Evolutionary conservation across 768 basidiomycete genomes (phyloP), one percentile per base, ranked within the genome.

Genomic region (Pholiota microspora): DNA sequence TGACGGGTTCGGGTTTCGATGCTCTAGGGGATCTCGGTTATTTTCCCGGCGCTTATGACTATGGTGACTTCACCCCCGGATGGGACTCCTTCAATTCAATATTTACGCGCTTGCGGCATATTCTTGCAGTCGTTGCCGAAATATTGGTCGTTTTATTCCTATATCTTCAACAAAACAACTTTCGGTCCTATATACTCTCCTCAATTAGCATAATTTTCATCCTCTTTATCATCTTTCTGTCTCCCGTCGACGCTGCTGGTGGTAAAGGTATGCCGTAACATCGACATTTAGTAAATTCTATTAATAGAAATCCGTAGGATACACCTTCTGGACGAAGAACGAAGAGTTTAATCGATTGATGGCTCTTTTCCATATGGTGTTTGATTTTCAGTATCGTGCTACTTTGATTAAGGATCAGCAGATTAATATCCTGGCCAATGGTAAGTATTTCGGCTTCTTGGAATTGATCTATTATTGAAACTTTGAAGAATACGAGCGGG

Each of bases 321-420:
- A 72, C 56, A 62, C 73, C 2, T 76, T 74, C 52, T 75, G 71
- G 69, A 70, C 73, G 0, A 63, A 64, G 3, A 71, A 77, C 54
- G 5, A 18, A 0, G 56, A 67, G 49, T 81, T 73, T 54, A 64
- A 71, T 50, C 67, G 69, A n/a, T 67, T 79, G 46, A 66, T 69
- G 24, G 52, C 67, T 10, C 67, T 79, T 10, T 74, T 75, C 54
- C 61, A 64, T 1, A 67, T 76, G n/a, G 62, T 73, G 0, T 80
- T 78, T 46, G 68, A 69, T 28, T 51, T 56, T 0, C 56, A 65
- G 10, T 74, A 73, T 54, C 67, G 73, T 28, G 55, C 67, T 10
- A 67, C 70, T 16, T 45, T 80, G 5, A 51, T 68, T 10, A 70
- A 74, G 25, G 78, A 79, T 51, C 76, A 72, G 2, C 52, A 72